Evolutionary conservation across 116 monocot species (phyloP), one percentile per base, ranked within the genome.

Genomic region (Trichopus zeylanicus): DNA sequence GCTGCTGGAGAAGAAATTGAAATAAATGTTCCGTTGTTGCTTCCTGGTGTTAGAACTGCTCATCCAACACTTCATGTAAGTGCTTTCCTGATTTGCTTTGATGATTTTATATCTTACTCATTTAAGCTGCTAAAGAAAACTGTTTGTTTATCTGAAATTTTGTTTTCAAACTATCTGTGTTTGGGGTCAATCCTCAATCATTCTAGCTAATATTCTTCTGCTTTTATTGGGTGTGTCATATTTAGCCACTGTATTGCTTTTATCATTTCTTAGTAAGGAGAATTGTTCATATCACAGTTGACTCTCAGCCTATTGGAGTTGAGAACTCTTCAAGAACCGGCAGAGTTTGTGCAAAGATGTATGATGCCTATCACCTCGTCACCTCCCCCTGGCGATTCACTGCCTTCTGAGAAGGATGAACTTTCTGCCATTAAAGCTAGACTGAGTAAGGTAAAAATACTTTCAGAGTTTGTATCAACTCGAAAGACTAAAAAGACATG

Each of bases 391-490:
- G 73, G 60, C 29, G 73, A 72, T 46, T 19, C 30, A 18, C 29
- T 37, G 3, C 27, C 71, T 27, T 49, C 38, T 18, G 90, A 86
- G 56, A 89, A 83, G 60, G 78, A 78, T 31, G 95, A 95, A 55
- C 31, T 72, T 51, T 84, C 86, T 68, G 80, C 82, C 61, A 68
- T 84, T 37, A 83, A 74, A 73, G 78, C 81, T 48, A 83, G 90
- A 28, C 46, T 89, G 67, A 75, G 78, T 53, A 89, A 76, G 73
- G 81, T 81, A 5, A 95, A 81, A 61, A 78, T 83, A 31, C 55
- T 86, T 46, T 71, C 59, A 53, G 82, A 77, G 19, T 61, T 77
- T 28, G 69, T 84, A 5, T 76, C 83, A 29, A 59, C 63, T 51
- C 64, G 77, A 15, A 82, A 72, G 51, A 62, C 77, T 0, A 83